Evolutionary conservation across 192 early-diverging fungal genomes (phyloP), one percentile per base, ranked within the genome.

Genomic region (Chytriomyces confervae): DNA sequence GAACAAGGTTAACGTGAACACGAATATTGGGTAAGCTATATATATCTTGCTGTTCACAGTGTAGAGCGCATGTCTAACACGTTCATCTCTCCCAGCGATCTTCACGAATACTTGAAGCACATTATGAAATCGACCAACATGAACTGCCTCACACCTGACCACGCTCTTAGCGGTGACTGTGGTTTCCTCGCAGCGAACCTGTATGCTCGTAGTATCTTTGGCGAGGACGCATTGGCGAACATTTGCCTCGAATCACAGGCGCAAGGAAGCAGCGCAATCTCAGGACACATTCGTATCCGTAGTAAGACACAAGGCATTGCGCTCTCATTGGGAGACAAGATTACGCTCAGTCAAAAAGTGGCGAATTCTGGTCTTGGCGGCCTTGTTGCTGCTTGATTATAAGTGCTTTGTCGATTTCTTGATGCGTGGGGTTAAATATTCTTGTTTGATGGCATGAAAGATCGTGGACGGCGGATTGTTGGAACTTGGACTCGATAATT

Each of bases 301-400:
- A 94, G 92, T 75, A 99, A 99, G 88, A 98, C 97, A 6, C 98
- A 98, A 88, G 98, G 98, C 45, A 97, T 99, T 84, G 98, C 98
- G 10, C 89, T 99, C 62, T 92, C 91, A 75, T 83, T 99, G 49
- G 97, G 97, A 53, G 87, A 90, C 78, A 89, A 88, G 80, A 78
- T 78, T 48, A 78, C 77, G 9, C 53, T 78, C 48, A 71, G 67
- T 62, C 77, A 78, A 46, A 78, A 78, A 62, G 24, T 70, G 5
- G 64, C 66, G 18, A 36, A 36, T 36, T 36, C 36, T 36, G 36
- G 36, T 36, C 36, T 36, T 36, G 36, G 36, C 36, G 36, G 36
- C 2, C 36, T 36, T 36, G 36, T 36, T 36, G 36, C 36, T 36
- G 36, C 36, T 36, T 36, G 36, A 36, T 36, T 36, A 36, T 36